Conservation (phyloP, 768 basidiomycete species). For the Boletus rufocinnamomeus region DNA sequence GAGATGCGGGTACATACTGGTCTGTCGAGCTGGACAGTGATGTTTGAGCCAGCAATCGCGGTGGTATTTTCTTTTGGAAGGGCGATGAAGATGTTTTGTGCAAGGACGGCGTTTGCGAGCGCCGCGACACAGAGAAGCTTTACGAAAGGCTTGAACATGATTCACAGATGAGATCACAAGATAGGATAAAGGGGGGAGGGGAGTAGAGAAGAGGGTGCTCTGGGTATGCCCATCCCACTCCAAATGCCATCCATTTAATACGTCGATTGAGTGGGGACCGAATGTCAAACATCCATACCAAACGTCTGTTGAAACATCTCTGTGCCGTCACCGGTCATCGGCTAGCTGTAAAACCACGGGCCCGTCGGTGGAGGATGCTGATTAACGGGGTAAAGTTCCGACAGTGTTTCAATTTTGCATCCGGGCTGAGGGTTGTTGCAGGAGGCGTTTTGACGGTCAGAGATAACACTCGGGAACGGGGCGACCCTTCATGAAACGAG, state of each 20-base stretch:
- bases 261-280: too few relatives aligned
- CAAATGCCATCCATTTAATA: not conserved
- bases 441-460: not conserved
- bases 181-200: not conserved
- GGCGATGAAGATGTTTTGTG: conserved; percentile 42
- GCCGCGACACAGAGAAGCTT: conserved; percentile 4
- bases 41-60: conserved; percentile 37
- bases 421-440: too few relatives aligned
- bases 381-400: not conserved
- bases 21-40: conserved; percentile 44
- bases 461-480: not conserved
- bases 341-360: not conserved
- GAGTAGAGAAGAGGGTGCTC: not conserved
- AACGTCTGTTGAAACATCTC: not conserved
- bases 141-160: conserved; percentile 10
- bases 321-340: not conserved
- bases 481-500: not conserved
- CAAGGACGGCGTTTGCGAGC: conserved; percentile 29
- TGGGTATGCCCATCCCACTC: not conserved
- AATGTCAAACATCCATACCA: too few relatives aligned
- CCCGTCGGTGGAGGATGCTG: too few relatives aligned
- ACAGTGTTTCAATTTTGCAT: not conserved
- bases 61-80: conserved; percentile 35
- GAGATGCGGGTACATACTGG: conserved; percentile 35
- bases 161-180: not conserved